phyloP scores from a whole-genome alignment of 2,329 filamentous ascomycete genomes.

The Hypoxylon sp. region DNA sequence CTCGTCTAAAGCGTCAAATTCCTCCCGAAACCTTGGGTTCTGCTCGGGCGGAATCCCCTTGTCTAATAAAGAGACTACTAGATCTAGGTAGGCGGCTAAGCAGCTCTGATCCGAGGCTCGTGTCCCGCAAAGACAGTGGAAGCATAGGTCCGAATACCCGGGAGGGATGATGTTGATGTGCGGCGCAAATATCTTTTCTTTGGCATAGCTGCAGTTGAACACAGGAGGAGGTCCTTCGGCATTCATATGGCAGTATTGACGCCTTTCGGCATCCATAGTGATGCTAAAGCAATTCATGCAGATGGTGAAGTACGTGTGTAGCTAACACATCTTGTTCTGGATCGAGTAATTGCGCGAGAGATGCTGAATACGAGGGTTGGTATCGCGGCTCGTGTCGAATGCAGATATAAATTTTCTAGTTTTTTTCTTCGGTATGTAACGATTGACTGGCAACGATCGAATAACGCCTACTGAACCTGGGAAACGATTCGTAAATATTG shows the following conservation, averaged over 20 bases:
- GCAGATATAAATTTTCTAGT: background rate
- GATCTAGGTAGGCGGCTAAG: background rate
- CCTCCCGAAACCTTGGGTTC: background rate
- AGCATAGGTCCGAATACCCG: constrained; percentile 3
- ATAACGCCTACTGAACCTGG: background rate
- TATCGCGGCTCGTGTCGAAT: background rate
- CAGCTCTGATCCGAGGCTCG: background rate
- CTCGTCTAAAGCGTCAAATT: background rate
- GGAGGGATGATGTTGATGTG: background rate
- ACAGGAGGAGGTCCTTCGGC: background rate
- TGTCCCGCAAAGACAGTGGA: constrained; percentile 3
- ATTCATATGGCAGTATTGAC: background rate
- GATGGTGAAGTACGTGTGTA: constrained; percentile 21
- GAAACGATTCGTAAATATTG: background rate
- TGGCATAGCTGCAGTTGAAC: background rate
- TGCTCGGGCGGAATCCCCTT: background rate
- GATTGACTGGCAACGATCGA: constrained; percentile 6
- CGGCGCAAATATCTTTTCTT: background rate
- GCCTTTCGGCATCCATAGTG: background rate
- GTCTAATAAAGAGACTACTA: background rate
- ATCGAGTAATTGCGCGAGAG: background rate
- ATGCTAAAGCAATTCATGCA: constrained; percentile 19
- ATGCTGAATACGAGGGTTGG: background rate
- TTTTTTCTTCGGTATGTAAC: constrained; percentile 4
- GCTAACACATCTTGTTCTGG: constrained; percentile 29